phyloP scores from a whole-genome alignment of 345 rosid genomes.

The Hibiscus syriacus region DNA sequence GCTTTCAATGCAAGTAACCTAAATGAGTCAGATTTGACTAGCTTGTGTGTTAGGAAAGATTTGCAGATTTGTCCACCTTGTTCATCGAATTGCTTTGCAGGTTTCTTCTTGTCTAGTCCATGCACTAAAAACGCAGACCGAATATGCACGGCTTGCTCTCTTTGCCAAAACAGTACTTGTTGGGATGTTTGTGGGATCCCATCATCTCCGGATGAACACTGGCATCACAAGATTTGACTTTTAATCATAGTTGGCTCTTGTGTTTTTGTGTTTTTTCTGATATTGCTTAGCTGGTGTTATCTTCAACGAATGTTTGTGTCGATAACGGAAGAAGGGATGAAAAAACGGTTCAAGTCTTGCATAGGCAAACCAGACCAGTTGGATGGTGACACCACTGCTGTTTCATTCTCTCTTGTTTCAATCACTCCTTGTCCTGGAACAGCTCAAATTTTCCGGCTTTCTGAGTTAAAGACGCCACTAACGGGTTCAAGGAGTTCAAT shows the following conservation, averaged over 20 bases:
- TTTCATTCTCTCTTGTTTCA: conserved; percentile 29
- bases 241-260: conserved; percentile 39
- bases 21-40: conserved; percentile 64
- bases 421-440: conserved; percentile 39
- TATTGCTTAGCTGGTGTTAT: conserved; percentile 45
- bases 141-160: conserved; percentile 76
- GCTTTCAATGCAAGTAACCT: conserved; percentile 81
- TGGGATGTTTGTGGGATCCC: conserved; percentile 50
- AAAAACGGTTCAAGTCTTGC: conserved; percentile 47
- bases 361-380: conserved; percentile 40
- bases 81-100: conserved; percentile 62
- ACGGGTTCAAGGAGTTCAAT: conserved; percentile 90
- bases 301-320: conserved; percentile 32
- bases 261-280: no score
- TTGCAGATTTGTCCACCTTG: conserved; percentile 69
- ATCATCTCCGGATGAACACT: conserved; percentile 32
- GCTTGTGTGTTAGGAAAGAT: conserved; percentile 57
- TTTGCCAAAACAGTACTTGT: conserved; percentile 91
- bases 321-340: conserved; percentile 33
- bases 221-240: conserved; percentile 37
- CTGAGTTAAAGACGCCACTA: conserved; percentile 84
- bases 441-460: conserved; percentile 75
- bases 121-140: conserved; percentile 63
- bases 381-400: conserved; percentile 30
- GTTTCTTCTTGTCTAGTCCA: conserved; percentile 73